These are phyloP conservation scores for Epichloe baconii DNA, from an alignment of 2,329 filamentous ascomycete genomes.

Conservation along the genomic window DNA sequence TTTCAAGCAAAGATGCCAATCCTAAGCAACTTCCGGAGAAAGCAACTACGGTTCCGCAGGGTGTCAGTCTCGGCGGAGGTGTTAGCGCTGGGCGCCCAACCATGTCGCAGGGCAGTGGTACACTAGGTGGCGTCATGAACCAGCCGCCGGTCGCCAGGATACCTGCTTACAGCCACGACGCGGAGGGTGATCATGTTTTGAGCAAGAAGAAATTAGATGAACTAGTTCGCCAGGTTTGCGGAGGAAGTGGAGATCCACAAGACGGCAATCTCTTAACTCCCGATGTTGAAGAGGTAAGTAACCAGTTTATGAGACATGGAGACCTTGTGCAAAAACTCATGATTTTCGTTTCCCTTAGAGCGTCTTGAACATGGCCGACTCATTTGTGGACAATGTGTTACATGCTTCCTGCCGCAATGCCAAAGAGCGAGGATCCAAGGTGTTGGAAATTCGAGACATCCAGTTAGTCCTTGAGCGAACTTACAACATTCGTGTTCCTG, in stretches of 20 bases:
- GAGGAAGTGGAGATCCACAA: slow-evolving; percentile 57
- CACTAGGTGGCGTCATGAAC: slow-evolving; percentile 68
- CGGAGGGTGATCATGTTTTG: slow-evolving; percentile 83
- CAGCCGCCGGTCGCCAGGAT: slow-evolving; percentile 76
- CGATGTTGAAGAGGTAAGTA: slow-evolving; percentile 83
- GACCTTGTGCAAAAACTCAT: slow-evolving; percentile 8
- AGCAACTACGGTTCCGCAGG: slow-evolving; percentile 55
- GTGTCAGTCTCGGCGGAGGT: slow-evolving; percentile 56
- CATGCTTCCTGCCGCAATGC: slow-evolving; percentile 79
- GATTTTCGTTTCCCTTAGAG: slow-evolving; percentile 38
- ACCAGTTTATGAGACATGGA: not conserved
- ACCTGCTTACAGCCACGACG: slow-evolving; percentile 75
- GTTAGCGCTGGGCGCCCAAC: slow-evolving; percentile 63
- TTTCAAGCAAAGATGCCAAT: slow-evolving; percentile 61
- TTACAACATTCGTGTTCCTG: slow-evolving; percentile 86
- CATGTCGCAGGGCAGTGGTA: slow-evolving; percentile 63
- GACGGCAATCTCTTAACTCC: slow-evolving; percentile 71
- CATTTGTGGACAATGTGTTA: slow-evolving; percentile 87
- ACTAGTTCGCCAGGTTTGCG: slow-evolving; percentile 84
- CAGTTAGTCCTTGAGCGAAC: slow-evolving; percentile 73
- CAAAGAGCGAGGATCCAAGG: slow-evolving; percentile 82
- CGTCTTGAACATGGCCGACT: slow-evolving; percentile 78
- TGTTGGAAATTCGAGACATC: slow-evolving; percentile 78
- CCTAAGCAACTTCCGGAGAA: slow-evolving; percentile 59
- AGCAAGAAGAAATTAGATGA: slow-evolving; percentile 97